A percentile compares a stretch with the other conserved stretches of the same genome.
These are phyloP conservation scores for Tetraselmis chui DNA, from an alignment of 139 green algal genomes.

Conservation along the genomic window DNA sequence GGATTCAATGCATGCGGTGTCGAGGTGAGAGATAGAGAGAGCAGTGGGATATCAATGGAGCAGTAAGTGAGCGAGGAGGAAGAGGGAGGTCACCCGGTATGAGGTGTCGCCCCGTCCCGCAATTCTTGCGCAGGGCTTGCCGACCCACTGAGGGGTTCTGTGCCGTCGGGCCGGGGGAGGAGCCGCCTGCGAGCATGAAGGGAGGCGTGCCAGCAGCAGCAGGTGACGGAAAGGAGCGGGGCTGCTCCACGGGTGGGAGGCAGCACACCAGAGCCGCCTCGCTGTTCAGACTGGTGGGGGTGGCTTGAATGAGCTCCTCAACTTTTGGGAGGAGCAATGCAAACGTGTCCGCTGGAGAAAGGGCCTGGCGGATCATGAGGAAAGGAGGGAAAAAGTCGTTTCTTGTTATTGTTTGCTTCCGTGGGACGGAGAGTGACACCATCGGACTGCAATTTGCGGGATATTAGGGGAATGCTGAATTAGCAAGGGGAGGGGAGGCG, in stretches of 20 bases:
- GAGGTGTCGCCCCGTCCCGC: neutral
- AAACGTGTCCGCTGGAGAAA: constrained; percentile 60
- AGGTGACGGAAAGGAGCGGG: neutral
- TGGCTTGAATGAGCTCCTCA: neutral
- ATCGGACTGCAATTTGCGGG: too few species aligned
- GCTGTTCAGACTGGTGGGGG: neutral
- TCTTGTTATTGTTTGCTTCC: too few species aligned
- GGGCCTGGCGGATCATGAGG: too few species aligned
- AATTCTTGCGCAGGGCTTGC: neutral
- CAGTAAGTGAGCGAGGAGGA: neutral
- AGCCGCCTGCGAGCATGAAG: neutral
- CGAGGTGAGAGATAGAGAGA: neutral
- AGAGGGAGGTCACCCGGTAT: neutral
- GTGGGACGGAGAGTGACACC: too few species aligned
- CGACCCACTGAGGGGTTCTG: neutral
- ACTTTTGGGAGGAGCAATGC: constrained; percentile 56
- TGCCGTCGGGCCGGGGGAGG: too few species aligned
- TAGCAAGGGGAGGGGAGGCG: neutral
- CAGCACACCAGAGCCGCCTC: neutral
- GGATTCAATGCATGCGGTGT: neutral
- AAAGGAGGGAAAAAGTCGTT: too few species aligned
- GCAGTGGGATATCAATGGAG: neutral
- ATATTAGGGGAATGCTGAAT: neutral
- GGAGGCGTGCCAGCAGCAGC: neutral
- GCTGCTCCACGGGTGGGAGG: neutral